Base-by-base conservation (phyloP, 352 stramenopile genomes). In the Globisporangium rhizosaccharum region DNA sequence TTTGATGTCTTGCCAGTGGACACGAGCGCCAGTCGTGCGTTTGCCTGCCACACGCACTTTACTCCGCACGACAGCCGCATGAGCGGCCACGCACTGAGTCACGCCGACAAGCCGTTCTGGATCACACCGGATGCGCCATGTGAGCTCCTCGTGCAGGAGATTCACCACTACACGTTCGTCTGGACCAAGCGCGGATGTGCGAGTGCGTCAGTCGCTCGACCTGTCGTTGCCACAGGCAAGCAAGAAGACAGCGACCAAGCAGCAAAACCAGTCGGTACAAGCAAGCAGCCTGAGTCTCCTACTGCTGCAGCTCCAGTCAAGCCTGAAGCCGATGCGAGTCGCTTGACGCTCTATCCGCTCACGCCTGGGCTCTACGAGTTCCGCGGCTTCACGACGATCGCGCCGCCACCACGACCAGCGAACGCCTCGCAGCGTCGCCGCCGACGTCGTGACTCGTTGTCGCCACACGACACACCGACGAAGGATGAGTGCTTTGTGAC, bases 401-500 rank as follows among this genome's bases (percentile, higher is more conserved):
- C 76, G 9, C 57, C 61, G 12, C 54, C 67, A 2, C 65, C 65
- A 8, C 36, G 51, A 0, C 49, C 51, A 3, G 14, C 53, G 23
- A 39, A 12, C 33, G 33, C 33, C 33, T 39, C 53, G 17, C 39
- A 36, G 25, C 53, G 51, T 7, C 37, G 58, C 33, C 41, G 57
- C 14, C 47, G 42, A 47, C 56, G 51, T 2, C 25, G 53, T 0
- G 18, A 23, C 8, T 33, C 64, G 1, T 20, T 55, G 53, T 51
- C 52, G 53, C 20, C 41, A 37, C 64, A 49, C n/a, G 44, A 18
- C n/a, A 12, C n/a, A 14, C 44, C 51, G 36, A 18, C 53, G 49
- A 75, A 73, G 37, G 78, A 90, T 57, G 68, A 87, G 36, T 90
- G 81, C 62, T 69, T 86, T 12, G 81, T 90, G 36, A 88, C 75